Conservation (phyloP, 768 basidiomycete genomes). For the Naganishia friedmannii region DNA sequence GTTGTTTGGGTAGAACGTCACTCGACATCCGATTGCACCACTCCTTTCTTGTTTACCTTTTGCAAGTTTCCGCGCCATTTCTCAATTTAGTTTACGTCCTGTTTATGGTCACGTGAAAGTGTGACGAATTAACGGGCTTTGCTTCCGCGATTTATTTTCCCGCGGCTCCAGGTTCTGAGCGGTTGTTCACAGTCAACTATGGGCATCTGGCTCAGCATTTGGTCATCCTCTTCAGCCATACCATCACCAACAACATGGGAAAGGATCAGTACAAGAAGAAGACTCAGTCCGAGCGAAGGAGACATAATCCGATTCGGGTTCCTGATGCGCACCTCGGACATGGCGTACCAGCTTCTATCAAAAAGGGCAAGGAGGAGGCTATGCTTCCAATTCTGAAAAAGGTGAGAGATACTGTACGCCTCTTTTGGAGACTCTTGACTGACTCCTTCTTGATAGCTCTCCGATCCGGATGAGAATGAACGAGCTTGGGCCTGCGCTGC, state of each 20-base stretch:
- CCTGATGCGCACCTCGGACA: constrained; percentile 86
- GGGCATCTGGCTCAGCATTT: too few relatives aligned
- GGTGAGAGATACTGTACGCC: constrained; percentile 54
- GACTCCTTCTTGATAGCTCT: constrained; percentile 38
- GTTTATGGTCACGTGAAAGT: background rate
- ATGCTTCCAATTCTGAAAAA: constrained; percentile 87
- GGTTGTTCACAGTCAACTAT: too few relatives aligned
- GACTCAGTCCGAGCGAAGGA: constrained; percentile 69
- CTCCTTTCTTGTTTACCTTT: background rate
- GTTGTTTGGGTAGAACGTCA: constrained; percentile 8
- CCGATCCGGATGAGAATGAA: constrained; percentile 63
- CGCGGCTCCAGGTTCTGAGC: background rate
- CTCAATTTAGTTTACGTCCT: too few relatives aligned
- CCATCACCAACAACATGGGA: constrained; percentile 62
- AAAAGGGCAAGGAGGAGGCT: constrained; percentile 71
- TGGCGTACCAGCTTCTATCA: constrained; percentile 61
- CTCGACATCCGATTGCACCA: background rate
- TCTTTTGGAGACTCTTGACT: background rate
- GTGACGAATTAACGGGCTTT: background rate
- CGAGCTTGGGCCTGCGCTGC: constrained; percentile 95
- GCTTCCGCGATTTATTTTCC: background rate
- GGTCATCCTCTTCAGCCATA: too few relatives aligned
- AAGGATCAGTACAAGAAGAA: constrained; percentile 73
- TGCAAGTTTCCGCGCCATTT: background rate
- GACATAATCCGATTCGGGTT: constrained; percentile 88